A percentile compares a stretch with the other conserved stretches of the same genome.
phyloP scores from a whole-genome alignment of 345 rosid species.

The Pistacia vera region DNA sequence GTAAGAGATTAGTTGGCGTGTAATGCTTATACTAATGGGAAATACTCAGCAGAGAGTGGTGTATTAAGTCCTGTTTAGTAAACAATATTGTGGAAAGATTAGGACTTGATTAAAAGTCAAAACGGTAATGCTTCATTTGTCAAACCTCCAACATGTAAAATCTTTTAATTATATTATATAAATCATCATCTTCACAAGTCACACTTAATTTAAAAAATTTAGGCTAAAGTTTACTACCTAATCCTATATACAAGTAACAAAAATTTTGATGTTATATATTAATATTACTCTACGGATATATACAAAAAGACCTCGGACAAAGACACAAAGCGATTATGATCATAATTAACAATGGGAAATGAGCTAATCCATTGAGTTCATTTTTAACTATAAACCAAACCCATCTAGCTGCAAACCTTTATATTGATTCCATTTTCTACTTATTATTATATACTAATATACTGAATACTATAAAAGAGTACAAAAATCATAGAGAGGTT shows the following conservation, averaged over 20 bases:
- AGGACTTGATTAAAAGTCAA: slow-evolving; percentile 20
- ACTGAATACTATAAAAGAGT: too few relatives aligned
- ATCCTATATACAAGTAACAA: neutral
- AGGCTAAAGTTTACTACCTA: slow-evolving; percentile 4
- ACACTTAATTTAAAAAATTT: neutral
- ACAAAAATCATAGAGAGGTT: too few relatives aligned
- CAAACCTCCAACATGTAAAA: neutral
- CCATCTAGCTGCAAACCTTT: neutral
- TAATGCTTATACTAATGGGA: neutral
- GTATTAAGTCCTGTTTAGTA: slow-evolving; percentile 11
- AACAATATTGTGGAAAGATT: slow-evolving; percentile 2
- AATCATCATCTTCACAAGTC: neutral
- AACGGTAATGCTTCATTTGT: neutral
- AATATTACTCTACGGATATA: too few relatives aligned
- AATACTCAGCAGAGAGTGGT: neutral
- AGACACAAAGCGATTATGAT: too few relatives aligned
- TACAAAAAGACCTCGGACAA: too few relatives aligned
- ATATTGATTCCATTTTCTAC: neutral
- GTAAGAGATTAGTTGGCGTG: slow-evolving; percentile 2
- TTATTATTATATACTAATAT: too few relatives aligned
- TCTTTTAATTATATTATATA: neutral
- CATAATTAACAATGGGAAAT: neutral
- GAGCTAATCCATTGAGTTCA: too few relatives aligned
- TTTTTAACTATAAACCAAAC: neutral
- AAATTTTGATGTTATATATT: too few relatives aligned